Evolutionary conservation across 2,329 filamentous ascomycete genomes (phyloP).

Genomic region (Diplodia intermedia): DNA sequence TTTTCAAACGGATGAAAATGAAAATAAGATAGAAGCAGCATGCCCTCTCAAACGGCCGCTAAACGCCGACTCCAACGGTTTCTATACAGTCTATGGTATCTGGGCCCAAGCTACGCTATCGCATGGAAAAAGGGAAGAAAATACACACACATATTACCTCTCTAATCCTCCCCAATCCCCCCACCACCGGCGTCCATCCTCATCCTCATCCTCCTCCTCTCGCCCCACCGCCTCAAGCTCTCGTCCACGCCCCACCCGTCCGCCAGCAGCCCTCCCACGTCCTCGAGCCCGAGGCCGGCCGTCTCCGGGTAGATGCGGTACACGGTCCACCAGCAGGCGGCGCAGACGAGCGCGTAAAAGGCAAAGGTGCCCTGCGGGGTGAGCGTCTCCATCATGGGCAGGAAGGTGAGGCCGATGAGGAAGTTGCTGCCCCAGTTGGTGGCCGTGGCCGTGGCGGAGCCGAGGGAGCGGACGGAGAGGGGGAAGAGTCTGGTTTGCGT

Average conservation of each 20-base stretch:
- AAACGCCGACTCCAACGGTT: background rate
- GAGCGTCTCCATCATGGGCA: conserved; percentile 82
- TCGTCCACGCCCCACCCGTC: conserved; percentile 70
- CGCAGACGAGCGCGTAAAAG: conserved; percentile 77
- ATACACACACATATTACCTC: background rate
- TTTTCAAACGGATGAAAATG: background rate
- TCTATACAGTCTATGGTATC: background rate
- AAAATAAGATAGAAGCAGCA: background rate
- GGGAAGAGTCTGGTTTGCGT: conserved; percentile 67
- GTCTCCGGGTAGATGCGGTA: conserved; percentile 87
- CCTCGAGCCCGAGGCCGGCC: conserved; percentile 79
- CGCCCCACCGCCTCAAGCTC: conserved; percentile 38
- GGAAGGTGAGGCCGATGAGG: conserved; percentile 81
- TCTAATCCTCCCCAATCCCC: background rate
- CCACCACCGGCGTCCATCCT: background rate
- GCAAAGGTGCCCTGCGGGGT: conserved; percentile 80
- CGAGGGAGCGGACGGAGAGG: conserved; percentile 73
- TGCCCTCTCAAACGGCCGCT: background rate
- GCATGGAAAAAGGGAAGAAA: background rate
- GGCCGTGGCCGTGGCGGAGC: conserved; percentile 75
- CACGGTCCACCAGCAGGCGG: conserved; percentile 69
- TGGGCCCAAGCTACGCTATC: background rate
- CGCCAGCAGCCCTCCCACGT: conserved; percentile 74
- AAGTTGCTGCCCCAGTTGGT: conserved; percentile 93
- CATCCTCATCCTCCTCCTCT: conserved; percentile 6